These are phyloP conservation scores for Aspergillus vadensis DNA, from an alignment of 2,329 filamentous ascomycete species.

Conservation along the genomic window DNA sequence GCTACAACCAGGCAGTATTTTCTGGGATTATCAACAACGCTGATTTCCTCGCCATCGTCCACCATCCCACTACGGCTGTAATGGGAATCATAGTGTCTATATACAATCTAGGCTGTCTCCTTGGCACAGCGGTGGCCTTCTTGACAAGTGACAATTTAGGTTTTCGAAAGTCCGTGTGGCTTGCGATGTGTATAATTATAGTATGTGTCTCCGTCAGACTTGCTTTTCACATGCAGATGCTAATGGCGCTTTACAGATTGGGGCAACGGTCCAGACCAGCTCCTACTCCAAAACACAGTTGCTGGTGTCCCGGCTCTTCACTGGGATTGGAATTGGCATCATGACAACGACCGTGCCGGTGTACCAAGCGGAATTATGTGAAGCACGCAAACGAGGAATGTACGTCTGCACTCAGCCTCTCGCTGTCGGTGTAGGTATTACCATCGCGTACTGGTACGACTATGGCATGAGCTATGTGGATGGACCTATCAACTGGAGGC, in stretches of 20 bases:
- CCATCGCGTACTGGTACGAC: conserved; percentile 38
- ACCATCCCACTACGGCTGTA: conserved; percentile 39
- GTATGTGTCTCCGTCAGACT: conserved; percentile 17
- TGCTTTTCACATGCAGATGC: neutral
- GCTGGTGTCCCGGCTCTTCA: conserved; percentile 51
- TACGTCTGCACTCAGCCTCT: conserved; percentile 47
- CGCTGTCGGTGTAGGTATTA: conserved; percentile 43
- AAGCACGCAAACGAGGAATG: conserved; percentile 46
- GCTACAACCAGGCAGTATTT: conserved; percentile 55
- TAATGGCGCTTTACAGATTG: conserved; percentile 27
- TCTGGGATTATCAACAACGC: conserved; percentile 51
- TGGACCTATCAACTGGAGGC: conserved; percentile 50
- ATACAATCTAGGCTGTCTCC: conserved; percentile 49
- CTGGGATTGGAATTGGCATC: conserved; percentile 55
- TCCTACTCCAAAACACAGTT: conserved; percentile 35
- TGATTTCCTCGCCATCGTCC: conserved; percentile 47
- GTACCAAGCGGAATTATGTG: conserved; percentile 51
- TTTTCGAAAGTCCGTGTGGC: conserved; percentile 37
- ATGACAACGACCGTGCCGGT: conserved; percentile 41
- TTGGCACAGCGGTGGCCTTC: conserved; percentile 37
- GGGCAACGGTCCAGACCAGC: conserved; percentile 41
- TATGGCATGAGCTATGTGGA: conserved; percentile 40
- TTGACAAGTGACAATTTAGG: conserved; percentile 35
- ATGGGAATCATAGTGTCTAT: conserved; percentile 48
- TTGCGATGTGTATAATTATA: conserved; percentile 37